Evolutionary conservation across 2,329 filamentous ascomycete genomes (phyloP).

Genomic region (Cordyceps tenuipes): DNA sequence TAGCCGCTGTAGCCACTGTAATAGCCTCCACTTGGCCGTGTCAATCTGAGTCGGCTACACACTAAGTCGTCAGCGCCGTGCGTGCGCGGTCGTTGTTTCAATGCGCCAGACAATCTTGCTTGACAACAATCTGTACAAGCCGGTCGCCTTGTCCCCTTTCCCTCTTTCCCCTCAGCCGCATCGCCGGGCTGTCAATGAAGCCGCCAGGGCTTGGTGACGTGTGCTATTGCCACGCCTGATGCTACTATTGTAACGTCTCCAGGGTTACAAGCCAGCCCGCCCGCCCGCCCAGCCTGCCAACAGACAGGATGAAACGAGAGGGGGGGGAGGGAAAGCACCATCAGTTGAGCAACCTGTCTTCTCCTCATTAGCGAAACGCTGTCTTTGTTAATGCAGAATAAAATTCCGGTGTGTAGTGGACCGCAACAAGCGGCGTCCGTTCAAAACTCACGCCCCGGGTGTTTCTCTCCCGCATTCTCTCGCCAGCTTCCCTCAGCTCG

Average conservation of each 20-base stretch:
- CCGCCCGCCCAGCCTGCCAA: not conserved
- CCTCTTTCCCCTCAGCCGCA: too few species aligned
- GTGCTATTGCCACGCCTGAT: not conserved
- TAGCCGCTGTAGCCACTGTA: not conserved
- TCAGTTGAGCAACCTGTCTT: not conserved
- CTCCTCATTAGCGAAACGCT: not conserved
- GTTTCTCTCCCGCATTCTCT: too few species aligned
- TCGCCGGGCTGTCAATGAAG: not conserved
- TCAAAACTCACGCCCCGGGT: too few species aligned
- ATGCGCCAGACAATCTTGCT: constrained; percentile 1
- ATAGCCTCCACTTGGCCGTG: not conserved
- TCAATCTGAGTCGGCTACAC: not conserved
- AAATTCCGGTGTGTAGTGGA: too few species aligned
- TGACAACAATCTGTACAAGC: not conserved
- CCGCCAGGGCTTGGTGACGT: not conserved
- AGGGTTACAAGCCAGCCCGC: not conserved
- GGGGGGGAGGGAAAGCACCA: not conserved
- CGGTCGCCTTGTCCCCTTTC: not conserved
- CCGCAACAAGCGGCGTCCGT: not conserved
- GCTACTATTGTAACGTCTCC: constrained; percentile 5
- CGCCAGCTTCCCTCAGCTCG: not conserved
- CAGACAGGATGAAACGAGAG: not conserved
- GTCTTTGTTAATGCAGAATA: not conserved
- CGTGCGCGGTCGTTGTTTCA: not conserved
- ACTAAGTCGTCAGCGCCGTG: not conserved